phyloP scores from a whole-genome alignment of 2,329 filamentous ascomycete species.

The Microdochium paspali region DNA sequence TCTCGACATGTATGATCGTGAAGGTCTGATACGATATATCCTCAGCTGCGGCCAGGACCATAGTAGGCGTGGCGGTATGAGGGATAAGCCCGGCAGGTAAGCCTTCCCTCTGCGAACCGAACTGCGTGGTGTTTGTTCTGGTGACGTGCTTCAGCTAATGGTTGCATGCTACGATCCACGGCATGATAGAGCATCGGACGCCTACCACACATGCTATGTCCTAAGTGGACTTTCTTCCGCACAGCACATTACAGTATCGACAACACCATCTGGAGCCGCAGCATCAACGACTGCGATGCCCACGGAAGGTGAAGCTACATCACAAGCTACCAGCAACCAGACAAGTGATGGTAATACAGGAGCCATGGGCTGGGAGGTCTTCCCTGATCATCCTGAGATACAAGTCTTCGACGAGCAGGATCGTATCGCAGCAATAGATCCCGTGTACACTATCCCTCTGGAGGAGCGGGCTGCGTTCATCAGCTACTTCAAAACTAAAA shows the following conservation, averaged over 20 bases:
- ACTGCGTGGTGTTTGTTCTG: too few species aligned
- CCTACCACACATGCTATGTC: constrained; percentile 90
- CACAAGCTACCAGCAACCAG: too few species aligned
- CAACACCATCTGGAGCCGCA: constrained; percentile 17
- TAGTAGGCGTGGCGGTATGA: constrained; percentile 63
- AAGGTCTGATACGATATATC: constrained; percentile 83
- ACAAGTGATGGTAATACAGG: constrained; percentile 31
- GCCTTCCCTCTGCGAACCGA: too few species aligned
- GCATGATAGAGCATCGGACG: constrained; percentile 58
- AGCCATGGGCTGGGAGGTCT: constrained; percentile 23
- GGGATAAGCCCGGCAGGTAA: constrained; percentile 89
- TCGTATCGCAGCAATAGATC: constrained; percentile 63
- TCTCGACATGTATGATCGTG: constrained; percentile 55
- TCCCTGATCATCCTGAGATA: constrained; percentile 40
- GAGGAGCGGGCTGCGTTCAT: constrained; percentile 55
- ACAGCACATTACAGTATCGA: constrained; percentile 51
- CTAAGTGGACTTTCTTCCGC: constrained; percentile 76
- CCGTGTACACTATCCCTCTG: constrained; percentile 77
- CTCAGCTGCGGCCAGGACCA: constrained; percentile 77
- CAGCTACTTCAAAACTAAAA: constrained; percentile 52
- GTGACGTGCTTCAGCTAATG: too few species aligned
- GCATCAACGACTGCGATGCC: constrained; percentile 21
- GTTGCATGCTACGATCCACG: too few species aligned
- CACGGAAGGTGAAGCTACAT: too few species aligned
- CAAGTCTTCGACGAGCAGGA: constrained; percentile 65